Conservation (phyloP, 495 filamentous ascomycete genomes). For the Talaromyces trachyspermus region DNA sequence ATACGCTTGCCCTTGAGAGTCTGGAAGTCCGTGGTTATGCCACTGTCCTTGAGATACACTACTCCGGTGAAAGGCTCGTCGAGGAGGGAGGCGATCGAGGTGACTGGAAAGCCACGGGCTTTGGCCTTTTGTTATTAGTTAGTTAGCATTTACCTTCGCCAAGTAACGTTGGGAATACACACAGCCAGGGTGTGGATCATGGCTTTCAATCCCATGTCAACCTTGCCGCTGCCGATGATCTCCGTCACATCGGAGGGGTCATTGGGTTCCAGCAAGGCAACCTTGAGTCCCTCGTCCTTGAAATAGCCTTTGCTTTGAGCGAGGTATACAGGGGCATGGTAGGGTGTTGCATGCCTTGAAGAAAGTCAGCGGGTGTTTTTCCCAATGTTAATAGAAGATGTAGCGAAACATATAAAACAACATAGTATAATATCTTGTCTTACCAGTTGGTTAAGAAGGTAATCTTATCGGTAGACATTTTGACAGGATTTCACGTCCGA, state of each 20-base stretch:
- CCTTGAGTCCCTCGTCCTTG: conserved; percentile 61
- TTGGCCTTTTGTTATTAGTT: conserved; percentile 47
- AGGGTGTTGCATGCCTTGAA: conserved; percentile 63
- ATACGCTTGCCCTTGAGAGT: conserved; percentile 60
- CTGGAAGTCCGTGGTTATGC: conserved; percentile 57
- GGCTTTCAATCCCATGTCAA: conserved; percentile 68
- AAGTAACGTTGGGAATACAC: conserved; percentile 14
- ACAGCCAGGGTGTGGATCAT: conserved; percentile 69
- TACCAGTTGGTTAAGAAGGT: conserved; percentile 70
- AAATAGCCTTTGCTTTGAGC: conserved; percentile 64
- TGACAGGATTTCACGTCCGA: conserved; percentile 34
- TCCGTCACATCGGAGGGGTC: conserved; percentile 66
- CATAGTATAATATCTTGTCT: conserved; percentile 3
- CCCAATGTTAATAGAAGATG: neutral
- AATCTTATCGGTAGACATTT: conserved; percentile 67
- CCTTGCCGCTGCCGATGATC: conserved; percentile 62
- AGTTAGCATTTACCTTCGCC: neutral
- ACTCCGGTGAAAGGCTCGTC: conserved; percentile 69
- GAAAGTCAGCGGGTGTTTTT: neutral
- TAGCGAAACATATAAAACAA: too few species aligned
- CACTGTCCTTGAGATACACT: conserved; percentile 60
- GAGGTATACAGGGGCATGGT: conserved; percentile 65
- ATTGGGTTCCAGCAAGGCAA: conserved; percentile 64
- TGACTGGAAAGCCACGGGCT: conserved; percentile 61
- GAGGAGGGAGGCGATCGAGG: conserved; percentile 59